Base-by-base conservation (phyloP, 2,329 filamentous ascomycete genomes). In the Alternaria alternata region DNA sequence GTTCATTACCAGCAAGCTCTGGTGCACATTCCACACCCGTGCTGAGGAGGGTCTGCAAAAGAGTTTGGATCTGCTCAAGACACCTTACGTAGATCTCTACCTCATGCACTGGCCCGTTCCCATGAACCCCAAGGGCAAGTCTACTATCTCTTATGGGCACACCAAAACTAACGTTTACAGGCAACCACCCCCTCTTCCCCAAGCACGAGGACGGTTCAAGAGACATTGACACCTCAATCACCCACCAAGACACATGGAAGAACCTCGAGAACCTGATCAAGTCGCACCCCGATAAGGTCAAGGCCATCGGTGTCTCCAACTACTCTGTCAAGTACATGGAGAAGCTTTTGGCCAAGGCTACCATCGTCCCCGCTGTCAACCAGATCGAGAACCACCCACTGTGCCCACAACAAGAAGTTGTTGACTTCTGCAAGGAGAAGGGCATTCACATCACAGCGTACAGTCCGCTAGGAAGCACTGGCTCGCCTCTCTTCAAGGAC, bases 1-100 rank as follows among this genome's bases (percentile, higher is more conserved):
- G 63, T 96, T 95, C 80, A 87, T 96, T 60, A 91, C 92, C 55
- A 92, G 89, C 72, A 96, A 96, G 85, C 86, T 94, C 38, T 96
- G 92, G 91, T 90, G 88, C 73, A 92, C 91, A 51, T 94, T 91
- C 81, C 89, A 90, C 78, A 87, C 86, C 30, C 84, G 89, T 7
- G 88, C 88, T 6, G 88, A 91, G 79, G 81, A 90, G 70, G 88
- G 86, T 36, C 84, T 95, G 36, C 87, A 92, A 66, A 88, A 89
- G 84, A 91, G 89, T 71, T 82, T 95, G 75, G 86, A 89, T 80
- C 85, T 86, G 61, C 81, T 96, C 36, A 91, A 91, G 2, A 82
- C 95, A 48, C 90, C 93, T 66, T 94, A 96, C 76, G 85, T 96
- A 5, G 93, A 96, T 76, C 82, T 96, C 58, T 93, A 87, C 75